A percentile compares a stretch with the other conserved stretches of the same genome.
Conservation (phyloP, 345 rosid genomes). For the Gossypium longicalyx region DNA sequence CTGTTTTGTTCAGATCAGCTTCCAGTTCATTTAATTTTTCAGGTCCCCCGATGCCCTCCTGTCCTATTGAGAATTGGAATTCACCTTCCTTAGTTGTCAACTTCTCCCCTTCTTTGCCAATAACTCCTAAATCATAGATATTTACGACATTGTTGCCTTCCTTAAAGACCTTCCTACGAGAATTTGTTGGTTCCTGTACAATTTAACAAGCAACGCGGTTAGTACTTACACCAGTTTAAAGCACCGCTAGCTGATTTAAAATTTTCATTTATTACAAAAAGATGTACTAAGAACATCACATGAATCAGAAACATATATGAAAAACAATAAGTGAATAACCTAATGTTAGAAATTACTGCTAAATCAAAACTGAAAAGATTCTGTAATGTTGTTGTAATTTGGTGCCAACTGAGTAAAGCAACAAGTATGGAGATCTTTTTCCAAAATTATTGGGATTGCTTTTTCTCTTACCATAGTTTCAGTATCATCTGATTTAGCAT, state of each 20-base stretch:
- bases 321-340: neutral
- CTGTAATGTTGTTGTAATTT: neutral
- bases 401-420: neutral
- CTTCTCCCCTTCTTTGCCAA: slow-evolving; percentile 7
- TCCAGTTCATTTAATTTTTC: slow-evolving; percentile 15
- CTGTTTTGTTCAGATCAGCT: slow-evolving; percentile 14
- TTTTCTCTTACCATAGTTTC: slow-evolving; percentile 17
- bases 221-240: slow-evolving; percentile 7
- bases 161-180: slow-evolving; percentile 6
- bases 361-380: neutral
- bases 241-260: neutral
- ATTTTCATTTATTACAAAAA: neutral
- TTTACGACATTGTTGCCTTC: slow-evolving; percentile 2
- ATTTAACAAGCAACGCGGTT: slow-evolving; percentile 14
- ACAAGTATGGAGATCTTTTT: neutral
- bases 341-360: neutral
- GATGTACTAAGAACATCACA: neutral
- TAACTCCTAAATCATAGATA: neutral
- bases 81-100: slow-evolving; percentile 8
- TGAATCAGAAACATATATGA: neutral
- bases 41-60: neutral
- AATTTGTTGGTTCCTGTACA: slow-evolving; percentile 24
- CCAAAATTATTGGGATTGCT: slow-evolving; percentile 9
- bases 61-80: slow-evolving; percentile 6
- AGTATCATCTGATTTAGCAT: slow-evolving; percentile 4